Evolutionary conservation across 441 rosid genomes (phyloP), one percentile per base, ranked within the genome.

Genomic region (Flueggea neowawraea): DNA sequence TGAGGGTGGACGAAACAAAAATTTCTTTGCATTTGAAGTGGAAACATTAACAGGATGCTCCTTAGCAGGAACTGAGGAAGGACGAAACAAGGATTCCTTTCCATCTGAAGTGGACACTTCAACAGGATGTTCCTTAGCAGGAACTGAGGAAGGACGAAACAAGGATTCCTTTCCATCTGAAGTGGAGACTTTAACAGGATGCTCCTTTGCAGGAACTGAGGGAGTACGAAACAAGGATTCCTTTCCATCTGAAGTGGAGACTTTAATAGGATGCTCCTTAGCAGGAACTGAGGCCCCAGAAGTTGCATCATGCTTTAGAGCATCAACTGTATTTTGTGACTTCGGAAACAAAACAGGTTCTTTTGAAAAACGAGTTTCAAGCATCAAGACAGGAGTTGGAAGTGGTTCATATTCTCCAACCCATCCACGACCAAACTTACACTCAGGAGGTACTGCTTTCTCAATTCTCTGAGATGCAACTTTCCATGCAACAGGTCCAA

Each of bases 341-440:
- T 76, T 84, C 52, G 68, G 39, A 62, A 76, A 68, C 36, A 70
- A 57, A 22, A 67, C 49, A 61, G 75, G 62, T 64, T 80, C 89
- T 78, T 82, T 86, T 52, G 52, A 77, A 12, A 58, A 32, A 65
- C 77, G 62, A 61, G 69, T 77, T 60, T 83, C 91, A 52, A 81
- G 59, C 74, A 84, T 64, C 67, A 93, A 74, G 55, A 93, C 84
- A 6, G 97, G 90, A 16, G 90, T 84, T 60, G 97, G 88, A 71
- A 87, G 87, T 3, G 97, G 95, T 71, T 94, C 97, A 52, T 94
- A 89, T 65, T 94, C 99, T 68, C 89, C 96, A 51, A 94, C 97
- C 99, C 99, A 91, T n/a, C 99, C 97, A 44, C 85, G 93, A 31
- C 99, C 99, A 75, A 81, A 94, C 82, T 94, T 91, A 67, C 69